These are phyloP conservation scores for Ophiostoma australiae DNA, from an alignment of 2,329 filamentous ascomycete species.

Conservation along the genomic window DNA sequence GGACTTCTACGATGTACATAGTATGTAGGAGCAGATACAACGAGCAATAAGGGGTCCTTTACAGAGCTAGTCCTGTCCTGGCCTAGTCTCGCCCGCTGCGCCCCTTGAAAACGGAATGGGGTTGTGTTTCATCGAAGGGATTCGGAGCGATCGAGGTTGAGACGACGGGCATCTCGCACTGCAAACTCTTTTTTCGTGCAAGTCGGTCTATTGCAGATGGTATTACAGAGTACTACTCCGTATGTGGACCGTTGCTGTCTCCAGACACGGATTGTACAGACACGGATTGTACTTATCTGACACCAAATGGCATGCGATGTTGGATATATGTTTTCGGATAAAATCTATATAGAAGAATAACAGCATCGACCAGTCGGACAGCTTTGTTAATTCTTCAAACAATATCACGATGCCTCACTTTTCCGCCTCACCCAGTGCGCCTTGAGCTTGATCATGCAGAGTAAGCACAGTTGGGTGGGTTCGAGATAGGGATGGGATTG, in stretches of 20 bases:
- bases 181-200: too few relatives aligned
- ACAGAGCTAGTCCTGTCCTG: not conserved
- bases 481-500: not conserved
- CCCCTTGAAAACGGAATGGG: not conserved
- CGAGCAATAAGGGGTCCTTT: conserved; percentile 2
- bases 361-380: not conserved
- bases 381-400: not conserved
- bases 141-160: not conserved
- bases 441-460: not conserved
- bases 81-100: not conserved
- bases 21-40: not conserved
- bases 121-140: not conserved
- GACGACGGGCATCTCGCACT: not conserved
- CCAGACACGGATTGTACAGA: too few relatives aligned
- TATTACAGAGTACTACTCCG: not conserved
- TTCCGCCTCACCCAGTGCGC: not conserved
- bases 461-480: too few relatives aligned
- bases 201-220: not conserved
- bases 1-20: not conserved
- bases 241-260: not conserved
- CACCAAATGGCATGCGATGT: not conserved
- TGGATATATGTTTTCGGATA: not conserved
- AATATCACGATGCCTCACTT: not conserved
- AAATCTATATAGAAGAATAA: not conserved
- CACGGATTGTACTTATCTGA: not conserved